Evolutionary conservation across 2,329 filamentous ascomycete genomes (phyloP), one percentile per base, ranked within the genome.

Genomic region (Drechslerella stenobrocha): DNA sequence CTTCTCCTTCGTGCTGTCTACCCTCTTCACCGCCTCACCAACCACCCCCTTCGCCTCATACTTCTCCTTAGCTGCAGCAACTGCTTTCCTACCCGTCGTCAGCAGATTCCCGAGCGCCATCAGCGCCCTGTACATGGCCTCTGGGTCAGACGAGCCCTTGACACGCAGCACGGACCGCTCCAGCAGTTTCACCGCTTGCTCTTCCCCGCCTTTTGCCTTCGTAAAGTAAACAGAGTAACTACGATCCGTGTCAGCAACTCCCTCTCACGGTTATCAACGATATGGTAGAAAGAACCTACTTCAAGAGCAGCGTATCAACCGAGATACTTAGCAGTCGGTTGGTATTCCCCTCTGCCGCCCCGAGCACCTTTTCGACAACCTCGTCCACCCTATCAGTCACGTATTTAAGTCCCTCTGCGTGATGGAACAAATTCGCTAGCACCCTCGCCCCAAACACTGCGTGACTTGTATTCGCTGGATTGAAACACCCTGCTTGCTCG

Each of bases 321-420:
- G 93, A 92, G 57, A 96, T 86, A 51, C 87, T 83, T 8, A 97
- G 79, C 72, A 95, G 95, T 52, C 88, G 84, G 75, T 95, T 93
- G 71, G 70, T 77, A 1, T 79, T 78, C 2, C 76, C 79, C 35
- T 77, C 79, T 1, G 76, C 75, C 34, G 81, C 77, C 2, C 81
- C 81, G 2, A 85, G 78, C 23, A 88, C 82, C 0, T 83, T 81
- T 52, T 86, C 82, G 6, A 95, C 78, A 24, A 87, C 82, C 59
- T 70, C 47, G 37, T 86, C 82, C 18, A 86, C 83, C 42, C 80
- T 79, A 18, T 78, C 78, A 9, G 83, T 81, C 3, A 85, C 83
- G 2, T 89, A 77, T 45, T 79, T 78, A 20, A 88, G 84, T 13
- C 93, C 93, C 59, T 86, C 81, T 0, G 83, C 78, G 0, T 88